These are phyloP conservation scores for Anthostomella pinea DNA, from an alignment of 2,329 filamentous ascomycete genomes.

Conservation along the genomic window DNA sequence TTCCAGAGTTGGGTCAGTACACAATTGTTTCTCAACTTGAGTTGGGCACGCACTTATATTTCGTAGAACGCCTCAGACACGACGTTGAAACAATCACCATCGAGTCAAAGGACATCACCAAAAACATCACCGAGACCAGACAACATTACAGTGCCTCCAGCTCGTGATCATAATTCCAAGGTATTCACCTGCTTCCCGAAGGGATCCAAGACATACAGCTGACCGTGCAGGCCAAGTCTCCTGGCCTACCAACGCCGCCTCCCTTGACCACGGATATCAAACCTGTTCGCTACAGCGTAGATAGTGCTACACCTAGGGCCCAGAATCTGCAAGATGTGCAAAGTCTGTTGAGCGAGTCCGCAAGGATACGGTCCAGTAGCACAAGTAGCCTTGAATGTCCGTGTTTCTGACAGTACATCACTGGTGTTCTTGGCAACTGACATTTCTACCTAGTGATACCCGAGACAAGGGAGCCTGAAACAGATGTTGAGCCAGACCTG, in stretches of 20 bases:
- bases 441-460: slow-evolving; percentile 45
- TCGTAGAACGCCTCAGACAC: slow-evolving; percentile 42
- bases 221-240: slow-evolving; percentile 29
- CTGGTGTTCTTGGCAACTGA: slow-evolving; percentile 23
- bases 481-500: slow-evolving; percentile 51
- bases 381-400: slow-evolving; percentile 76
- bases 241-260: slow-evolving; percentile 58
- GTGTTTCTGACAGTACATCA: slow-evolving; percentile 20
- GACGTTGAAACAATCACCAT: slow-evolving; percentile 33
- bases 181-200: slow-evolving; percentile 26
- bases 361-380: slow-evolving; percentile 60
- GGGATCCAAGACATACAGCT: slow-evolving; percentile 5
- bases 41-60: slow-evolving; percentile 19
- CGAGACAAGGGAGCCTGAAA: slow-evolving; percentile 46
- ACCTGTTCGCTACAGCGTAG: slow-evolving; percentile 61
- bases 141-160: slow-evolving; percentile 34
- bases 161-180: slow-evolving; percentile 35
- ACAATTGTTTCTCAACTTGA: slow-evolving; percentile 1
- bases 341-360: slow-evolving; percentile 47
- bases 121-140: slow-evolving; percentile 34
- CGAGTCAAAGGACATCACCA: slow-evolving; percentile 37
- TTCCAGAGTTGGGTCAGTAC: slow-evolving; percentile 73
- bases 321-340: slow-evolving; percentile 78
- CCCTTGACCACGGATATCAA: slow-evolving; percentile 74
- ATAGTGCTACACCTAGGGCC: slow-evolving; percentile 74